Evolutionary conservation across 1,139 yeast species (phyloP), one percentile per base, ranked within the genome.

Genomic region (Pichia inconspicua): DNA sequence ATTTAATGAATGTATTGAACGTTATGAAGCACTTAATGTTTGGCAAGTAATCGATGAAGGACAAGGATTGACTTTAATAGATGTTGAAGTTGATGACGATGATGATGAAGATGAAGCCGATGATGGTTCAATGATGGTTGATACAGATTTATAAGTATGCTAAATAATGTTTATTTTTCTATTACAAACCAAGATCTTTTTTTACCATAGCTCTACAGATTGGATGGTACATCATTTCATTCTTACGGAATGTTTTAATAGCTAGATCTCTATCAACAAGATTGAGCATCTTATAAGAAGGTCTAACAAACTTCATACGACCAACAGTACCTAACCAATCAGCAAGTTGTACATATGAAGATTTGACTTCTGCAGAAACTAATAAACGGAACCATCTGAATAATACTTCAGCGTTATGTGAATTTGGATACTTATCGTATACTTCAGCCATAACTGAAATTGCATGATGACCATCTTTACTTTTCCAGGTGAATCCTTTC

Each of bases 291-390:
- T 78, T 74, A 68, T 78, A 88, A 1, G 95, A 89, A 27, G 96
- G 96, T 65, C 96, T 77, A 38, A 87, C 96, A 63, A 82, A 89
- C 71, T 89, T 89, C 96, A 89, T 89, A 71, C 97, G 78, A 25
- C 97, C 97, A 28, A 88, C 94, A 3, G 92, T 82, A 9, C 94
- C 95, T 49, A 89, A 72, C 95, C 96, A 89, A 48, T 78, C 77
- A 8, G 94, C 89, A 44, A 86, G 68, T 41, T 67, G 67, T 48
- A 66, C 67, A 61, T 82, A 79, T 48, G 71, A 69, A 36, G 70
- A 64, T 17, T 66, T 55, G 49, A 77, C 67, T 15, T 69, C 66
- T 15, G 80, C 82, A 0, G 73, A 67, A 15, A 82, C 70, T 58
- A 80, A 77, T 48, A 89, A 72, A 51, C 80, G 71, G 65, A 74